phyloP scores from a whole-genome alignment of 495 filamentous ascomycete genomes.

The Trichocladium uniseriatum region DNA sequence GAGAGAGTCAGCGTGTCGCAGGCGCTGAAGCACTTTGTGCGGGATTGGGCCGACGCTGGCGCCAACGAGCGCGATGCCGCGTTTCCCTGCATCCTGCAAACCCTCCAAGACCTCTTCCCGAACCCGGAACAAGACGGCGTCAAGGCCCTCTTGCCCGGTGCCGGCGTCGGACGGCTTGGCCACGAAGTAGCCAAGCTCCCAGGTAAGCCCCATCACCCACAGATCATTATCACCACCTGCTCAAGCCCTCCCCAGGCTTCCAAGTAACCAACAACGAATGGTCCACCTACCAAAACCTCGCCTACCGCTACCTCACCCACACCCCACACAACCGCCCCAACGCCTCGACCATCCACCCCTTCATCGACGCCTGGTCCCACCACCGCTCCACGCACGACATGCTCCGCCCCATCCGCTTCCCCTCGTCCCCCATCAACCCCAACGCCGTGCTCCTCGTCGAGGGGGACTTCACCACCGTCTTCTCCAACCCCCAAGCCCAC shows the following conservation, averaged over 20 bases:
- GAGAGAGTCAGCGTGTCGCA: constrained; percentile 33
- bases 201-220: background rate
- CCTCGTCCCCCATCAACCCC: constrained; percentile 21
- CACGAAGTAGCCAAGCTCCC: constrained; percentile 29
- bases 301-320: constrained; percentile 24
- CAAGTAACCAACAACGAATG: constrained; percentile 38
- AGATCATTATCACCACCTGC: background rate
- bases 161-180: constrained; percentile 35
- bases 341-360: constrained; percentile 31
- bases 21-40: constrained; percentile 39
- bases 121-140: background rate
- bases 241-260: constrained; percentile 17
- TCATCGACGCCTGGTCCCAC: constrained; percentile 39
- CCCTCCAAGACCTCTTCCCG: constrained; percentile 18
- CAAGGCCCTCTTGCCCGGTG: constrained; percentile 35
- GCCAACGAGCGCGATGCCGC: constrained; percentile 29
- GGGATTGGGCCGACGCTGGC: constrained; percentile 39
- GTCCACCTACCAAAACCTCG: constrained; percentile 35
- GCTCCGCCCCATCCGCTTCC: constrained; percentile 31
- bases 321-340: background rate
- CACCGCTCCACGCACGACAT: constrained; percentile 31
- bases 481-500: background rate
- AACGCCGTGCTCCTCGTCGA: constrained; percentile 26
- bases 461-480: constrained; percentile 36
- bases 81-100: constrained; percentile 29